These are phyloP conservation scores for Hypomyces perniciosus DNA, from an alignment of 2,329 filamentous ascomycete species.

Conservation along the genomic window DNA sequence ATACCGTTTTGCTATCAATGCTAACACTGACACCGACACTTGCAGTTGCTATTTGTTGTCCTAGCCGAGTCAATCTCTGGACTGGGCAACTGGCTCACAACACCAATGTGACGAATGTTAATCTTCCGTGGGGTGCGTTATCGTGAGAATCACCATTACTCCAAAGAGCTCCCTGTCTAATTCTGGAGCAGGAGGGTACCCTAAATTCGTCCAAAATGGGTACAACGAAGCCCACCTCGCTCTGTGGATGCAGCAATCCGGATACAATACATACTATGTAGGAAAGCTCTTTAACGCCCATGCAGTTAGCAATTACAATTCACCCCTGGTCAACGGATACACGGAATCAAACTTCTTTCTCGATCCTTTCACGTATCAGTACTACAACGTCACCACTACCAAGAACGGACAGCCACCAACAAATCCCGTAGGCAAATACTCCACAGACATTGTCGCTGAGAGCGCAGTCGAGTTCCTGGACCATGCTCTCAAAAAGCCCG, in stretches of 20 bases:
- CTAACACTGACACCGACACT: neutral
- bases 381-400: constrained; percentile 41
- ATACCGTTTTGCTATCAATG: neutral
- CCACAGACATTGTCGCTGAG: constrained; percentile 52
- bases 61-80: constrained; percentile 58
- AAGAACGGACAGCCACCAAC: constrained; percentile 18
- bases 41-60: constrained; percentile 57
- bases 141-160: no score
- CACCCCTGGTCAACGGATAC: constrained; percentile 52
- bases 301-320: constrained; percentile 53
- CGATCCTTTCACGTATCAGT: constrained; percentile 34
- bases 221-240: constrained; percentile 63
- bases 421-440: constrained; percentile 29
- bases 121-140: constrained; percentile 43
- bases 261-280: constrained; percentile 66
- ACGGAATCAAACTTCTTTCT: constrained; percentile 40
- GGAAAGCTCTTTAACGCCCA: constrained; percentile 69
- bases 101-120: constrained; percentile 59
- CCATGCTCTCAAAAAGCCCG: constrained; percentile 44
- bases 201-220: constrained; percentile 59
- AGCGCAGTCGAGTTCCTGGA: constrained; percentile 56
- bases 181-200: constrained; percentile 39
- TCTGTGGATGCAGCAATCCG: constrained; percentile 62
- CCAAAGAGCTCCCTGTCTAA: neutral
- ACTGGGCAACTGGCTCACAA: constrained; percentile 64